Evolutionary conservation across 805 yeast species (phyloP), one percentile per base, ranked within the genome.

Genomic region (Wickerhamiella occidentalis): DNA sequence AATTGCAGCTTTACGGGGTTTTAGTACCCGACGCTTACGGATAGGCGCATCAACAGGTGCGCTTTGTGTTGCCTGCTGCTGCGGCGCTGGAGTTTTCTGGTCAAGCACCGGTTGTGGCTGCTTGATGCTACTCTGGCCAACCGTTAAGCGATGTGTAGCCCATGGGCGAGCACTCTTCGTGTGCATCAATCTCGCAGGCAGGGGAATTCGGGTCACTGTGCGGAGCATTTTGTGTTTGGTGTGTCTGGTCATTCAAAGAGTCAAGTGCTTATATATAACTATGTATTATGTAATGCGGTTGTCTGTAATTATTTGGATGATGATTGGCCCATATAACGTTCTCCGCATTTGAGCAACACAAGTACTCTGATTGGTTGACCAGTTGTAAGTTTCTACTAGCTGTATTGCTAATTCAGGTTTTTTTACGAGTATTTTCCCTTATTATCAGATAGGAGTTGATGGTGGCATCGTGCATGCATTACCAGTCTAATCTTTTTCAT

Each of bases 1-100:
- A 43, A 92, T 85, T 45, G 90, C 80, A 1, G 96, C 95, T 67
- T 85, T 92, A 55, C 94, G 75, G 4, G 97, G 96, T 61, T 79
- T 78, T 51, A 92, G 70, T 21, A 77, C 74, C 66, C 88, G 70
- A 47, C 62, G 65, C 40, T 30, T 21, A 38, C 40, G 26, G n/a
- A 17, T 17, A 12, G 43, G 25, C 17, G 28, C 21, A 38, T 9
- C 18, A 26, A 30, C 17, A 12, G 40, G 8, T 19, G 22, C 25
- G 40, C 18, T 17, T 15, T 17, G 23, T 9, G 29, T 12, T 21
- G 49, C 40, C 30, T 13, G 44, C 38, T 33, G 38, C 38, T 33
- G 38, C 38, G 9, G 38, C 38, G 38, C 38, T 5, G 38, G 15
- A 21, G 30, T 12, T 28, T 28, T 13, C 19, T 30, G 29, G 40